phyloP scores from a whole-genome alignment of 2,329 filamentous ascomycete species.

The Penicillium sp. region DNA sequence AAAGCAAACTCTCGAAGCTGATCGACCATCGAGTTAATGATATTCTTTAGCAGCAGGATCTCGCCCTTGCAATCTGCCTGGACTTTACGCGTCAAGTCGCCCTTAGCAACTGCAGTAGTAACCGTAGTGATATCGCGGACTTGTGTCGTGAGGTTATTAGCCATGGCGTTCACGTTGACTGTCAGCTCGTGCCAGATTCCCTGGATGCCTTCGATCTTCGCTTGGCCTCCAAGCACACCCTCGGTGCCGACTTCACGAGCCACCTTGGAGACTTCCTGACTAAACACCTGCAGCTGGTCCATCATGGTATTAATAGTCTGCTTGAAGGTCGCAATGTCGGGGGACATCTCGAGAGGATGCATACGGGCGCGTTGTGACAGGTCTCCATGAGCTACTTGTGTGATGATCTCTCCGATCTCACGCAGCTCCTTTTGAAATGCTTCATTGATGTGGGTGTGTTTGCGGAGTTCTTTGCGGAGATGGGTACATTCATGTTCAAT shows the following conservation, averaged over 20 bases:
- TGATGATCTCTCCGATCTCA: conserved; percentile 27
- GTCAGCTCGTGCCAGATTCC: conserved; percentile 81
- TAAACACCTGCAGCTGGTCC: conserved; percentile 72
- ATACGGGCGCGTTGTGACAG: conserved; percentile 21
- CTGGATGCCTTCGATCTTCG: conserved; percentile 72
- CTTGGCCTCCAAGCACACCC: conserved; percentile 71
- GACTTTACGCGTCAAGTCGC: conserved; percentile 90
- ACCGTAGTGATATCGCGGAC: conserved; percentile 84
- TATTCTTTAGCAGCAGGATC: conserved; percentile 87
- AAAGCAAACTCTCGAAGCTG: conserved; percentile 90
- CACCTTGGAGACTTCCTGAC: conserved; percentile 72
- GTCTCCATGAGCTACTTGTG: conserved; percentile 25
- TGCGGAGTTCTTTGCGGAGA: conserved; percentile 23
- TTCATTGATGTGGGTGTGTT: conserved; percentile 26
- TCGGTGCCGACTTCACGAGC: conserved; percentile 75
- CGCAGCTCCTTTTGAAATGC: conserved; percentile 26
- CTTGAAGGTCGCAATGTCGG: conserved; percentile 45
- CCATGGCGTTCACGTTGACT: conserved; percentile 78
- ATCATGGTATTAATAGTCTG: conserved; percentile 84
- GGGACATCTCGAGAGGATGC: conserved; percentile 24
- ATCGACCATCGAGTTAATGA: conserved; percentile 97
- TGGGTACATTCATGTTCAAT: conserved; percentile 20
- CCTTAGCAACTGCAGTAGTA: conserved; percentile 63
- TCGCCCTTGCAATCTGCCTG: conserved; percentile 83
- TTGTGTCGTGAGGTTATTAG: conserved; percentile 77